Evolutionary conservation across 192 early-diverging fungal species (phyloP).

Genomic region (Coemansia sp.): DNA sequence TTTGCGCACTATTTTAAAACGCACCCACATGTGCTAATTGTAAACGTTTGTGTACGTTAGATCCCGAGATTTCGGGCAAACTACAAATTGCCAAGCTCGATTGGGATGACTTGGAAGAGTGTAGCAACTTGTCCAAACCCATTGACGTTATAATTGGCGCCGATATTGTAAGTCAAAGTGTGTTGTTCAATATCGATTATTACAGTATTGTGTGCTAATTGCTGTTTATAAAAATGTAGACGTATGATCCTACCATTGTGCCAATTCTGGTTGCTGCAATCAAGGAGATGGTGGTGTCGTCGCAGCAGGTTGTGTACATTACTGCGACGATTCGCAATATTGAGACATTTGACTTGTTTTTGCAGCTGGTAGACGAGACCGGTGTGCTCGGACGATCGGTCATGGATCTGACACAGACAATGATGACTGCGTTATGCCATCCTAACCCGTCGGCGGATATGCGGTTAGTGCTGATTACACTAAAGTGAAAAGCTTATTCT

Average conservation of each 20-base stretch:
- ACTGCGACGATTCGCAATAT: constrained; percentile 34
- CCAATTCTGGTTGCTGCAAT: constrained; percentile 37
- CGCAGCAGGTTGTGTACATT: constrained; percentile 50
- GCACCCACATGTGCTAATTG: neutral
- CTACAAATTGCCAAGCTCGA: constrained; percentile 37
- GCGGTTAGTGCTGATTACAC: constrained; percentile 42
- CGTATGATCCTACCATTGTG: constrained; percentile 48
- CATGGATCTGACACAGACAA: constrained; percentile 36
- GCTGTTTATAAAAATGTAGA: constrained; percentile 15
- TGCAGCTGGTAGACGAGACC: constrained; percentile 34
- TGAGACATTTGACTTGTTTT: constrained; percentile 47
- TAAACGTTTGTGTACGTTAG: constrained; percentile 12
- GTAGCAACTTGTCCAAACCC: constrained; percentile 16
- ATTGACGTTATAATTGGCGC: constrained; percentile 51
- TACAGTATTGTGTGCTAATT: neutral
- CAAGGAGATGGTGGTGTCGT: constrained; percentile 30
- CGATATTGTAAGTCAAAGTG: constrained; percentile 44
- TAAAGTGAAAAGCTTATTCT: constrained; percentile 24
- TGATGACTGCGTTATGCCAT: constrained; percentile 37
- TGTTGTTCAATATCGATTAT: neutral
- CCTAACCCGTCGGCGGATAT: constrained; percentile 37
- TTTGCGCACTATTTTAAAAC: neutral
- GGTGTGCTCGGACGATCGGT: constrained; percentile 47
- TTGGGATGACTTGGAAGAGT: constrained; percentile 38
- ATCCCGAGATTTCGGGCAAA: constrained; percentile 31